Evolutionary conservation across 1,284 basidiomycete genomes (phyloP), one percentile per base, ranked within the genome.

Genomic region (Pseudozyma sp.): DNA sequence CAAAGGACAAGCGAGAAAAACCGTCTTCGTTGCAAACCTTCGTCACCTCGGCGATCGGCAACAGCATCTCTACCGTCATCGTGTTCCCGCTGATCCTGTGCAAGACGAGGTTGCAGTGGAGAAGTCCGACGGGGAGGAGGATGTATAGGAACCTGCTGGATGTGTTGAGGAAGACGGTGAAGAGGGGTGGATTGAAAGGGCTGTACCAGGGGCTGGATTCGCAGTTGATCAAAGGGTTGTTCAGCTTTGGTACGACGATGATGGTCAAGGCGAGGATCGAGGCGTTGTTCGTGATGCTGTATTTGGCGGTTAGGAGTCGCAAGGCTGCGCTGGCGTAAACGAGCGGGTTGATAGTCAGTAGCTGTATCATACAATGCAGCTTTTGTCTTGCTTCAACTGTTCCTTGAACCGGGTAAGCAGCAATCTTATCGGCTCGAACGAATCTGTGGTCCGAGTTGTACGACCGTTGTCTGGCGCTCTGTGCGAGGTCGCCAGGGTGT

Each of bases 21-120:
- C 44, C 68, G 57, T 54, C 73, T 71, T 52, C 78, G 77, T 16
- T 65, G 37, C 61, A 85, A 24, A 87, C 86, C 0, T 87, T 87
- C 72, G 42, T 86, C 46, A 79, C 85, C 7, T 85, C 83, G 24
- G 87, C 87, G 0, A 64, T 85, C 17, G 86, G 86, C 0, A 86
- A 85, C 62, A 85, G 85, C 3, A 68, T 86, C 30, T 85, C 84
- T 42, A 80, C 80, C 13, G 55, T 84, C 7, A 80, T 84, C 16
- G 77, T 85, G 13, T 85, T 86, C 63, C 85, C 86, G 1, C 75
- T 87, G 19, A 84, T 86, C 35, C 78, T 87, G 42, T 75, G 84
- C 61, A 86, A 87, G 80, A 85, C 85, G 4, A 78, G 86, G 5
- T 62, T 84, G 40, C 84, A 85, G 54, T 85, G 82, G 80, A 77